Base-by-base conservation (phyloP, 352 stramenopile species). In the Bremia lactucae region DNA sequence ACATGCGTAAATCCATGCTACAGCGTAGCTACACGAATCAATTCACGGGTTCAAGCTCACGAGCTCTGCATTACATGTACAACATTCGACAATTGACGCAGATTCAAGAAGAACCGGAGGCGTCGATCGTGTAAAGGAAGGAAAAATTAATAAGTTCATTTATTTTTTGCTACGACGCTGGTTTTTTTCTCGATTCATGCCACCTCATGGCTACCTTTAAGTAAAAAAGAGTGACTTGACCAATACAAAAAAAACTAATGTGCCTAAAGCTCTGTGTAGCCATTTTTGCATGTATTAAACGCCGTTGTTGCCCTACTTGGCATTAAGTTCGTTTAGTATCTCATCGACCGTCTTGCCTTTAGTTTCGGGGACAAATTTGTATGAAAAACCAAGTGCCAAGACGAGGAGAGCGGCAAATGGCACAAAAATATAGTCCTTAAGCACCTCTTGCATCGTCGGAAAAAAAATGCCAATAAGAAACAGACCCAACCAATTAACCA, bases 381-480 rank as follows among this genome's bases (percentile, higher is more conserved):
- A 29, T 13, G 73, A 63, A 59, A 95, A 97, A 13, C 63, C 58
- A 21, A 87, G 70, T 6, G 72, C 42, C 0, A 83, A 38, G 1
- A 65, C 49, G 15, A 97, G 72, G 9, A 87, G 50, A 22, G 65
- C 24, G 11, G 74, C 76, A 68, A 97, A 97, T 2, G 90, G 90
- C 25, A 85, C 61, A 56, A 97, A 97, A 22, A 81, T 86, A 54
- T 72, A 95, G 21, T 85, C 51, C 35, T 65, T 82, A 34, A 97
- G 55, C 9, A 64, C 56, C 25, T 51, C 49, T 42, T 96, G 83
- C 46, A 97, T 76, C 23, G 75, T 88, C 5, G 92, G 94, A 63
- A 97, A 98, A 13, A 87, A 52, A 23, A 97, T 65, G 6, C 89
- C 93, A 28, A 98, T 76, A 47, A 97, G 69, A 67, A 97, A 97